Conservation (phyloP, 345 rosid species). For the Ceriops decandra region DNA sequence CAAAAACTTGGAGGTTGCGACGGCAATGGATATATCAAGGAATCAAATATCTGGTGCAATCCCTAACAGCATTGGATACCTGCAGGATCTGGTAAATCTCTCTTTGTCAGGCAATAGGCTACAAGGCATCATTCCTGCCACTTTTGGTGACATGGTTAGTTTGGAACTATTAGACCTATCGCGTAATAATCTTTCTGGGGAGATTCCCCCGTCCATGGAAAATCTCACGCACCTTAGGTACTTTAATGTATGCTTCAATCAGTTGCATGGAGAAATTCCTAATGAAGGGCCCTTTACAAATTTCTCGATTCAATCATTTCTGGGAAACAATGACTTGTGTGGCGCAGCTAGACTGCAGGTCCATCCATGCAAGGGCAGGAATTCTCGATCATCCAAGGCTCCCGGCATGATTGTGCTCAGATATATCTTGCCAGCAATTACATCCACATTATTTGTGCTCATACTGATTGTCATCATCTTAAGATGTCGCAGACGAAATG, state of each 20-base stretch:
- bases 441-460: background rate
- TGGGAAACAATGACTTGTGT: slow-evolving; percentile 22
- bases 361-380: slow-evolving; percentile 4
- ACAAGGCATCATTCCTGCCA: slow-evolving; percentile 14
- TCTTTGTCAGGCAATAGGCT: slow-evolving; percentile 3
- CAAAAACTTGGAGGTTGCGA: slow-evolving; percentile 7
- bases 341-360: slow-evolving; percentile 18
- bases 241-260: slow-evolving; percentile 23
- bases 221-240: background rate
- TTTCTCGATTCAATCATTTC: slow-evolving; percentile 25
- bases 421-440: slow-evolving; percentile 9
- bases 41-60: slow-evolving; percentile 19
- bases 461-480: background rate
- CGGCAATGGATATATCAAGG: slow-evolving; percentile 13
- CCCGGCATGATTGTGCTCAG: background rate
- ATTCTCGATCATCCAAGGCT: background rate
- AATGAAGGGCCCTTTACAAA: slow-evolving; percentile 23
- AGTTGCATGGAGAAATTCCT: slow-evolving; percentile 33
- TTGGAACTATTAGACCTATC: slow-evolving; percentile 23
- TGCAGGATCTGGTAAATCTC: background rate
- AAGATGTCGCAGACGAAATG: background rate
- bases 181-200: slow-evolving; percentile 17
- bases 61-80: slow-evolving; percentile 12
- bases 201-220: slow-evolving; percentile 22
- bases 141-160: slow-evolving; percentile 7